phyloP scores from a whole-genome alignment of 805 yeast species.

The Saccharomycopsis javanensis region DNA sequence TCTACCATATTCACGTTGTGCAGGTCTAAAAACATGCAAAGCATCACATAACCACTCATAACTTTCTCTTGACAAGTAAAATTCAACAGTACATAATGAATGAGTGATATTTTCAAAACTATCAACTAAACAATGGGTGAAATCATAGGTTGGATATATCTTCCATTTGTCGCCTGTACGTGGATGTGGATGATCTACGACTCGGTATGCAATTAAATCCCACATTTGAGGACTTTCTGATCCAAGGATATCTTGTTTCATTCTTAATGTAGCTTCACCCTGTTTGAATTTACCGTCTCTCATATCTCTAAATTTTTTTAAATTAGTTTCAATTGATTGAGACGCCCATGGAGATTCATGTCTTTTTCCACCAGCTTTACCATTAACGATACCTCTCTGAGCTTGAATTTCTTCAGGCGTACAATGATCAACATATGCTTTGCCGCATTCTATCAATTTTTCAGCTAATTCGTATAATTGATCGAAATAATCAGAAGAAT shows the following conservation, averaged over 20 bases:
- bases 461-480: constrained; percentile 83
- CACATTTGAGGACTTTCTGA: constrained; percentile 99
- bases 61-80: constrained; percentile 82
- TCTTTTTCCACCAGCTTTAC: constrained; percentile 90
- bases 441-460: constrained; percentile 54
- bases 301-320: constrained; percentile 81
- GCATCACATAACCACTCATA: constrained; percentile 98
- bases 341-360: constrained; percentile 69
- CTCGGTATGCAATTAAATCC: constrained; percentile 97
- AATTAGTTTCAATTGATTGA: constrained; percentile 61
- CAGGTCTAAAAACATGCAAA: constrained; percentile 91
- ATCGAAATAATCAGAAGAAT: constrained; percentile 93
- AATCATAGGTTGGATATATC: constrained; percentile 96
- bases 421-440: constrained; percentile 89
- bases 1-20: constrained; percentile 97
- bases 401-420: constrained; percentile 83
- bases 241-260: constrained; percentile 76
- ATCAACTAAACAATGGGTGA: constrained; percentile 98
- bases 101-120: constrained; percentile 93
- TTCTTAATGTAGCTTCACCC: constrained; percentile 90
- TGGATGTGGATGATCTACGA: constrained; percentile 84
- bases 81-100: constrained; percentile 94
- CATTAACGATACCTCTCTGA: constrained; percentile 89
- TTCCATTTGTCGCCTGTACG: constrained; percentile 97
- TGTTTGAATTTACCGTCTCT: constrained; percentile 78